A percentile compares a stretch with the other conserved stretches of the same genome.
Conservation (phyloP, 352 stramenopile genomes). For the Pythium volutum region DNA sequence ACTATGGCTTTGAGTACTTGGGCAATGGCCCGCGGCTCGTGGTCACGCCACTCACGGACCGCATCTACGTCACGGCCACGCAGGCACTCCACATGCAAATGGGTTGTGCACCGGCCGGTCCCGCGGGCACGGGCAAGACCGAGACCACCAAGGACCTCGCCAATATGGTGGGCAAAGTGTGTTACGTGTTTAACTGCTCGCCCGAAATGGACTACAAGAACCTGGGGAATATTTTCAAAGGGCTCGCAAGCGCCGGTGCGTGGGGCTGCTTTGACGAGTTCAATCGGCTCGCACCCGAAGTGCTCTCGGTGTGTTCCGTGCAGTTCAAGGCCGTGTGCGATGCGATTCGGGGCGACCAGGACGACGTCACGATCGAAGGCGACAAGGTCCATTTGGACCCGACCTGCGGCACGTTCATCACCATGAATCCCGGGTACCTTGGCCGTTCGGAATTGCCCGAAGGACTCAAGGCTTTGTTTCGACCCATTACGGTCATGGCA, state of each 20-base stretch:
- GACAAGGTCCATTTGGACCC: conserved; percentile 87
- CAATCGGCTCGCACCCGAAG: conserved; percentile 91
- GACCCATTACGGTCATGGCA: conserved; percentile 95
- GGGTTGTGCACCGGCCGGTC: conserved; percentile 91
- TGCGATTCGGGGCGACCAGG: conserved; percentile 86
- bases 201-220: conserved; percentile 96
- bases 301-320: conserved; percentile 90
- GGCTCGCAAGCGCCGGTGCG: conserved; percentile 87
- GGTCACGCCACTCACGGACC: conserved; percentile 93
- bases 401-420: conserved; percentile 94
- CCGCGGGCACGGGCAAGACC: conserved; percentile 91
- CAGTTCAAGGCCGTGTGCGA: conserved; percentile 96
- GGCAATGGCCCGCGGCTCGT: conserved; percentile 92
- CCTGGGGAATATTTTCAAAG: conserved; percentile 96
- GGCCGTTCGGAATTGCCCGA: conserved; percentile 93
- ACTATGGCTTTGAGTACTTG: conserved; percentile 96
- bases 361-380: conserved; percentile 89
- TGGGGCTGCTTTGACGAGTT: conserved; percentile 98
- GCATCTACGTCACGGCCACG: conserved; percentile 95
- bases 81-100: conserved; percentile 94
- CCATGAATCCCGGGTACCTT: conserved; percentile 96
- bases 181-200: conserved; percentile 95
- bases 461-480: conserved; percentile 93
- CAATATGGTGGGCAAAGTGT: conserved; percentile 91
- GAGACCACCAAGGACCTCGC: conserved; percentile 95